phyloP scores from a whole-genome alignment of 257 asterid species.

The Cinchona pubescens region DNA sequence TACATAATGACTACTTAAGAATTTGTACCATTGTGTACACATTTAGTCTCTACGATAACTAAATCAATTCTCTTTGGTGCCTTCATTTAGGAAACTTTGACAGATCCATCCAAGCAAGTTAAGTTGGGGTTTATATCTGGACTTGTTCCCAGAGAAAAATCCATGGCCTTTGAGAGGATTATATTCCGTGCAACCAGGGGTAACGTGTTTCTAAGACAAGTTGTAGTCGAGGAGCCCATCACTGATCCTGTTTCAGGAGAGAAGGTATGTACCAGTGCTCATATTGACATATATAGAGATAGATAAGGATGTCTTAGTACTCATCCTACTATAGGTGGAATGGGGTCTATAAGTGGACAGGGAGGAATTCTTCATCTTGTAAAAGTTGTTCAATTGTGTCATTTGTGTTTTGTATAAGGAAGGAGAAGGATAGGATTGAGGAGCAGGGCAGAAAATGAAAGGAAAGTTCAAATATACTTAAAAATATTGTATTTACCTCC shows the following conservation, averaged over 20 bases:
- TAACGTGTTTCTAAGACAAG: constrained; percentile 81
- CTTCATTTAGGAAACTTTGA: constrained; percentile 45
- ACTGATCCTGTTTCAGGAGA: constrained; percentile 91
- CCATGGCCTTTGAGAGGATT: constrained; percentile 95
- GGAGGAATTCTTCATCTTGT: background rate
- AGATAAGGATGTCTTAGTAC: background rate
- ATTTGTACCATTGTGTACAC: background rate
- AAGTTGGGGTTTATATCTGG: constrained; percentile 85
- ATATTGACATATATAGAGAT: background rate
- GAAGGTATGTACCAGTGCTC: constrained; percentile 51
- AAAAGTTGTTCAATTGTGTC: background rate
- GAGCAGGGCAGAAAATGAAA: background rate
- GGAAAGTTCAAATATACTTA: background rate
- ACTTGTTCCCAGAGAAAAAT: constrained; percentile 88
- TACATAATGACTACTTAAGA: constrained; percentile 17
- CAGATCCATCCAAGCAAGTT: constrained; percentile 90
- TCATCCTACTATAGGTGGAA: too few relatives aligned
- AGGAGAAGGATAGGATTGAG: background rate
- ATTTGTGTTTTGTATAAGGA: background rate
- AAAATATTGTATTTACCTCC: too few relatives aligned
- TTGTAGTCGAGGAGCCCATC: constrained; percentile 71
- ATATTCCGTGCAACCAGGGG: constrained; percentile 99
- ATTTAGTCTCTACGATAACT: background rate
- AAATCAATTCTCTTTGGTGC: constrained; percentile 15
- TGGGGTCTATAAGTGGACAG: background rate